Evolutionary conservation across 2,329 filamentous ascomycete genomes (phyloP).

Genomic region (Tolypocladium tropicale): DNA sequence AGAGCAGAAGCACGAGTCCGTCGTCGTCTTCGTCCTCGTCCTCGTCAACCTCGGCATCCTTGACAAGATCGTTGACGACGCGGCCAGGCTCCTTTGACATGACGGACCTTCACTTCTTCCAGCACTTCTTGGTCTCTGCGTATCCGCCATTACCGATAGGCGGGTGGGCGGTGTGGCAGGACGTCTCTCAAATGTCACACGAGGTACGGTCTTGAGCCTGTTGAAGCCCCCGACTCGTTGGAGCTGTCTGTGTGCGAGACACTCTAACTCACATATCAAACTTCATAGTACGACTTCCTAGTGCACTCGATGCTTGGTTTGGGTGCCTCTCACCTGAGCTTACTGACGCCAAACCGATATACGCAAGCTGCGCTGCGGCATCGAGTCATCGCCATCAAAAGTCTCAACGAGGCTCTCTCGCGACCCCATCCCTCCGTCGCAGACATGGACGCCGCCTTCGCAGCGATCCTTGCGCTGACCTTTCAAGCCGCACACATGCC

Average conservation of each 20-base stretch:
- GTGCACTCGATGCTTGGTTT: slow-evolving; percentile 30
- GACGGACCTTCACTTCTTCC: slow-evolving; percentile 40
- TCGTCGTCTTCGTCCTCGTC: not conserved
- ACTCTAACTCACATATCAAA: slow-evolving; percentile 5
- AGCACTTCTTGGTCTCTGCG: slow-evolving; percentile 38
- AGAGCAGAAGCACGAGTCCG: no score
- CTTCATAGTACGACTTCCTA: slow-evolving; percentile 31
- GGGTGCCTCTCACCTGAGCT: slow-evolving; percentile 25
- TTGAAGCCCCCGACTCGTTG: not conserved
- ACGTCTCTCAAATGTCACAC: slow-evolving; percentile 26
- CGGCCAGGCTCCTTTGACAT: slow-evolving; percentile 21
- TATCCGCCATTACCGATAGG: slow-evolving; percentile 28
- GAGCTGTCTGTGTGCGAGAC: not conserved
- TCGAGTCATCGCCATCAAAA: slow-evolving; percentile 24
- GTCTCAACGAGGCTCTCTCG: slow-evolving; percentile 22
- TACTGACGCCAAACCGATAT: slow-evolving; percentile 13
- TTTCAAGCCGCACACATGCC: slow-evolving; percentile 28
- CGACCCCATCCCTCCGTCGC: slow-evolving; percentile 13
- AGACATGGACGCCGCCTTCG: slow-evolving; percentile 27
- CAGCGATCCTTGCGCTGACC: slow-evolving; percentile 22
- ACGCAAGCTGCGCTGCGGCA: slow-evolving; percentile 21
- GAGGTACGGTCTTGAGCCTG: slow-evolving; percentile 13
- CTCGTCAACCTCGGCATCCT: not conserved
- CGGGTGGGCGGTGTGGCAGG: slow-evolving; percentile 24
- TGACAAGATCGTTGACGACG: not conserved